phyloP scores from a whole-genome alignment of 257 asterid genomes.

The Plantago major region DNA sequence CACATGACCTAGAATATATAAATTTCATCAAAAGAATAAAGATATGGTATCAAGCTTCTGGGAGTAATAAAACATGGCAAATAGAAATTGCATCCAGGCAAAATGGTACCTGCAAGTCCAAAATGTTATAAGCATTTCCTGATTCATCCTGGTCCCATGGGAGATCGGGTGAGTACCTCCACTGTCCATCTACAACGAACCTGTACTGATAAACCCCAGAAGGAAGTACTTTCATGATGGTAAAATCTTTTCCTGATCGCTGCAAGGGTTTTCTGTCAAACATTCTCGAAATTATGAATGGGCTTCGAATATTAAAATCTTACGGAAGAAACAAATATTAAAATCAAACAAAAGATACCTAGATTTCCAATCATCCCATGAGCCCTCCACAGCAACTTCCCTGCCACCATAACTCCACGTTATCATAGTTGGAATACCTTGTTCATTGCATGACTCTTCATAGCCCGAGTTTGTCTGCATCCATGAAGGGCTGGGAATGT shows the following conservation, averaged over 20 bases:
- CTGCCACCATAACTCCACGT: constrained; percentile 85
- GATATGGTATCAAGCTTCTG: neutral
- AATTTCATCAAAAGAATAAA: neutral
- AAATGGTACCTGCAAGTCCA: constrained; percentile 72
- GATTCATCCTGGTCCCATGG: constrained; percentile 80
- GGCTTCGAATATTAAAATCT: constrained; percentile 21
- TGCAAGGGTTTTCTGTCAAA: constrained; percentile 73
- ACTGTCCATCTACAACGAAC: constrained; percentile 87
- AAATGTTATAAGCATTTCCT: constrained; percentile 75
- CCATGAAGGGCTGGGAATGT: constrained; percentile 82
- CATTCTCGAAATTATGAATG: constrained; percentile 8
- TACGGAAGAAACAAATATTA: neutral
- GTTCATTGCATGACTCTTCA: constrained; percentile 62
- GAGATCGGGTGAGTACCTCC: constrained; percentile 78
- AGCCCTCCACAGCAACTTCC: constrained; percentile 90
- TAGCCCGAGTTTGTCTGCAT: constrained; percentile 63
- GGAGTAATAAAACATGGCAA: neutral
- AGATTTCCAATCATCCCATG: constrained; percentile 97
- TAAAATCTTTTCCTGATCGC: constrained; percentile 95
- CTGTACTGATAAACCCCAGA: constrained; percentile 92
- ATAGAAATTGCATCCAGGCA: neutral
- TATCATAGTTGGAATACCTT: constrained; percentile 90
- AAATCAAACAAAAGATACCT: constrained; percentile 37
- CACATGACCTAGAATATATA: neutral
- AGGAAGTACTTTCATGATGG: constrained; percentile 92